phyloP scores from a whole-genome alignment of 1,284 basidiomycete species.

The Sporisorium reilianum region DNA sequence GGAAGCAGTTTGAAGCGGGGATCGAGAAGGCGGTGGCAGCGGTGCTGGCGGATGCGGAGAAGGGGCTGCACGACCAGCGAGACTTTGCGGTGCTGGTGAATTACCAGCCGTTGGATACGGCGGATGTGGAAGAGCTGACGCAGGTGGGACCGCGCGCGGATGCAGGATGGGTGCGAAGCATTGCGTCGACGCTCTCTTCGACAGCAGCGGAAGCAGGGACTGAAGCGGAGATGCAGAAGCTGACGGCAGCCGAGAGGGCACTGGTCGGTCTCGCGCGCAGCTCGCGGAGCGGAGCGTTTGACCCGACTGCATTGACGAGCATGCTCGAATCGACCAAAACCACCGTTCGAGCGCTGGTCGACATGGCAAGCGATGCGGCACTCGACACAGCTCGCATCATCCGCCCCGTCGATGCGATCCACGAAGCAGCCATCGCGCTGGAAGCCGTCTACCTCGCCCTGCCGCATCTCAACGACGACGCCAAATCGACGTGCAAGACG shows the following conservation, averaged over 20 bases:
- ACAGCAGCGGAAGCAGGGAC: not conserved
- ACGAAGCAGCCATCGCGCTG: slow-evolving; percentile 14
- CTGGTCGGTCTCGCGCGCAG: slow-evolving; percentile 11
- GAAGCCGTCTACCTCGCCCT: slow-evolving; percentile 29
- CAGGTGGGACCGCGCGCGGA: slow-evolving; percentile 26
- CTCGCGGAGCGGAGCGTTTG: not conserved
- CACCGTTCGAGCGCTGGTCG: slow-evolving; percentile 10
- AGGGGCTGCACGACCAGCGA: slow-evolving; percentile 43
- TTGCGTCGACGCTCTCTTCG: slow-evolving; percentile 13
- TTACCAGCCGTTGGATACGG: slow-evolving; percentile 38
- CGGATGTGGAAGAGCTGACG: slow-evolving; percentile 29
- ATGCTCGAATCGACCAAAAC: slow-evolving; percentile 29
- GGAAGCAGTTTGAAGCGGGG: slow-evolving; percentile 21
- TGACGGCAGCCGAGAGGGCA: slow-evolving; percentile 18
- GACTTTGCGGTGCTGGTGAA: slow-evolving; percentile 49
- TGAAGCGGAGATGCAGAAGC: slow-evolving; percentile 11
- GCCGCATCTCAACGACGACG: not conserved
- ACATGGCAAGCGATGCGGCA: not conserved
- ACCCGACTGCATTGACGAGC: not conserved
- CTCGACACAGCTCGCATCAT: not conserved
- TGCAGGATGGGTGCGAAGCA: slow-evolving; percentile 25
- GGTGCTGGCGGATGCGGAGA: slow-evolving; percentile 20
- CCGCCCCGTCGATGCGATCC: slow-evolving; percentile 34
- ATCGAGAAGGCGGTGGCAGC: slow-evolving; percentile 14
- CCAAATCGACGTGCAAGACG: slow-evolving; percentile 15